Evolutionary conservation across 1,284 basidiomycete genomes (phyloP).

Genomic region (Boletus smithii): DNA sequence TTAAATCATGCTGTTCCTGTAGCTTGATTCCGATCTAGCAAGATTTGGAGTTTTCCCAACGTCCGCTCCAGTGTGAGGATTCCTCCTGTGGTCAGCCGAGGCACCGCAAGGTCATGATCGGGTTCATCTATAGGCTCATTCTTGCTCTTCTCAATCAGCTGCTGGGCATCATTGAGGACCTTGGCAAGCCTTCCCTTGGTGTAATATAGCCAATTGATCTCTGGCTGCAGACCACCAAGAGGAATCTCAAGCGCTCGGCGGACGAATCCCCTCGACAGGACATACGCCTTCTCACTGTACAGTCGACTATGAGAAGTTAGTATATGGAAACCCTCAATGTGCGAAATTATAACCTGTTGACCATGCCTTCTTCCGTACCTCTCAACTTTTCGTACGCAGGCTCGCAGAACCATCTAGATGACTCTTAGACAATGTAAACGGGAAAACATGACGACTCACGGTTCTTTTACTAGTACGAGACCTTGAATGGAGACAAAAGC

Average conservation of each 20-base stretch:
- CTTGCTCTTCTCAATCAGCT: constrained; percentile 68
- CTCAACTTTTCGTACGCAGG: constrained; percentile 88
- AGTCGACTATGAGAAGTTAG: constrained; percentile 51
- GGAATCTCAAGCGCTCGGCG: constrained; percentile 80
- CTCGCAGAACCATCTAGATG: constrained; percentile 80
- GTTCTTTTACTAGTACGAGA: constrained; percentile 87
- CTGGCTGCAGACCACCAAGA: constrained; percentile 65
- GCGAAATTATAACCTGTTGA: constrained; percentile 59
- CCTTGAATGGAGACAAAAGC: constrained; percentile 93
- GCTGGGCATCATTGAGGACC: constrained; percentile 62
- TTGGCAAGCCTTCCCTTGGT: constrained; percentile 61
- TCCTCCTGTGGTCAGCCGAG: constrained; percentile 75
- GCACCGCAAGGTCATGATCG: constrained; percentile 64
- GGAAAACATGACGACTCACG: constrained; percentile 47
- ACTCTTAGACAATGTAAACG: constrained; percentile 1
- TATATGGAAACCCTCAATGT: neutral
- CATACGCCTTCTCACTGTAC: constrained; percentile 91
- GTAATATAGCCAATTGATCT: constrained; percentile 76
- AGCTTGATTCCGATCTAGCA: constrained; percentile 27
- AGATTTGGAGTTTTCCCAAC: constrained; percentile 49
- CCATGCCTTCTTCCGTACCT: constrained; percentile 83
- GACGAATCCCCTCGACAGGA: constrained; percentile 86
- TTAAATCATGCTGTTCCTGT: constrained; percentile 18
- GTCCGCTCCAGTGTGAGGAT: constrained; percentile 78
- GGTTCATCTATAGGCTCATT: constrained; percentile 34